Percentiles rank a stretch among this genome's conserved stretches.
Conservation (phyloP, 2,329 filamentous ascomycete species). For the Epichloe sp. region DNA sequence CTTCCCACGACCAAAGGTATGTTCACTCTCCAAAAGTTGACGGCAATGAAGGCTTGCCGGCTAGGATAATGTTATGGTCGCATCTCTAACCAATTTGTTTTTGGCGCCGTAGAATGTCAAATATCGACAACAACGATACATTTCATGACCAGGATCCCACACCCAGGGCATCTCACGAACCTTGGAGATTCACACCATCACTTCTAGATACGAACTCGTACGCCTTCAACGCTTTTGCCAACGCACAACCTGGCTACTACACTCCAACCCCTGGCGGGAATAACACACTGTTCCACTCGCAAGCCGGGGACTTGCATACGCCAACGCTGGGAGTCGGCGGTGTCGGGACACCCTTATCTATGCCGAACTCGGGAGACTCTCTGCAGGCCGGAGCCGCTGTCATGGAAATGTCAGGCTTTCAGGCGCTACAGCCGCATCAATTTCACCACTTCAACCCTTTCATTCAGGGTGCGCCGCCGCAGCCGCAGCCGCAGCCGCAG, state of each 20-base stretch:
- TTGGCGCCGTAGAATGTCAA: slow-evolving; percentile 9
- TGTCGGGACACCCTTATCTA: slow-evolving; percentile 67
- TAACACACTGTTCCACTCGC: slow-evolving; percentile 68
- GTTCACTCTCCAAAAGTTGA: not conserved
- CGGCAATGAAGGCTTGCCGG: not conserved
- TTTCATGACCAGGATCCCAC: slow-evolving; percentile 68
- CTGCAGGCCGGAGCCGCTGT: slow-evolving; percentile 46
- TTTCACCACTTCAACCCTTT: slow-evolving; percentile 62
- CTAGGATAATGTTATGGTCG: not conserved
- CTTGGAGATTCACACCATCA: slow-evolving; percentile 80
- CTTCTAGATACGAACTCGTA: slow-evolving; percentile 77
- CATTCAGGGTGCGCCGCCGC: slow-evolving; percentile 38
- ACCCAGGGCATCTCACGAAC: slow-evolving; percentile 65
- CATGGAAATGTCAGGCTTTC: slow-evolving; percentile 57
- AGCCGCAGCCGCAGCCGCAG: slow-evolving; percentile 29
- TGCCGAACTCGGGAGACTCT: slow-evolving; percentile 54
- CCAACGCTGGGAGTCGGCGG: slow-evolving; percentile 63
- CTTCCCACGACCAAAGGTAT: slow-evolving; percentile 17
- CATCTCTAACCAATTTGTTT: not conserved
- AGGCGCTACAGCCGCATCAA: slow-evolving; percentile 45
- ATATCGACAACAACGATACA: slow-evolving; percentile 15
- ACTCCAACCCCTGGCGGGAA: slow-evolving; percentile 74
- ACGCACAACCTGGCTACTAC: slow-evolving; percentile 73
- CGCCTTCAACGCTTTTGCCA: slow-evolving; percentile 65
- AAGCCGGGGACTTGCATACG: slow-evolving; percentile 78